A percentile compares a stretch with the other conserved stretches of the same genome.
phyloP scores from a whole-genome alignment of 1,139 yeast species.

The Kodamaea plutei region DNA sequence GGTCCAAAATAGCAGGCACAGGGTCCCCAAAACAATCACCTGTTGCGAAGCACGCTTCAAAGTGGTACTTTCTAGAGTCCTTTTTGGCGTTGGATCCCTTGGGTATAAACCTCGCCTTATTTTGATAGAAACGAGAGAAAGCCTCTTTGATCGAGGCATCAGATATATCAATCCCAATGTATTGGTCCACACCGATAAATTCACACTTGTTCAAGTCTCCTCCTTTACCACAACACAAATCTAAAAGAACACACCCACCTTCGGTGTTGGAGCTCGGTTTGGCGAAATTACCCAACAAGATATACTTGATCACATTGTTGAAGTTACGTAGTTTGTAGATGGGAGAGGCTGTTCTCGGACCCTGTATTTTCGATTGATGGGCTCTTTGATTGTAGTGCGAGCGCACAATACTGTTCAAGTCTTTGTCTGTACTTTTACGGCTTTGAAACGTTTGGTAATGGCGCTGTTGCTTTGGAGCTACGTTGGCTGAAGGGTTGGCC shows the following conservation, averaged over 20 bases:
- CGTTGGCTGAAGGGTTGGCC: slow-evolving; percentile 25
- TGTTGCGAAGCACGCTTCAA: slow-evolving; percentile 78
- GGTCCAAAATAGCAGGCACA: slow-evolving; percentile 69
- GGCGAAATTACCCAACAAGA: slow-evolving; percentile 70
- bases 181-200: slow-evolving; percentile 65
- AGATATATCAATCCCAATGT: slow-evolving; percentile 88
- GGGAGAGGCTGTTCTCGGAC: slow-evolving; percentile 68
- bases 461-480: slow-evolving; percentile 8
- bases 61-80: slow-evolving; percentile 46
- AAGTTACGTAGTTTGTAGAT: slow-evolving; percentile 82
- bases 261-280: slow-evolving; percentile 37
- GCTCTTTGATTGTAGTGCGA: slow-evolving; percentile 86
- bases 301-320: slow-evolving; percentile 88
- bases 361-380: slow-evolving; percentile 57
- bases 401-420: slow-evolving; percentile 56
- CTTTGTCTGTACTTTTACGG: slow-evolving; percentile 32
- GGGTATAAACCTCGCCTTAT: slow-evolving; percentile 38
- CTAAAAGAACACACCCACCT: slow-evolving; percentile 48
- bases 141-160: slow-evolving; percentile 88
- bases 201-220: slow-evolving; percentile 94
- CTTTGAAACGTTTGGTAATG: slow-evolving; percentile 42
- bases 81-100: slow-evolving; percentile 30
- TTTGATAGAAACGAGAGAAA: slow-evolving; percentile 57
- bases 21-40: slow-evolving; percentile 84
- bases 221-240: slow-evolving; percentile 96